Evolutionary conservation across 225 moss, liverwort and hornwort species (phyloP).

Genomic region (Anthoceros angustus): DNA sequence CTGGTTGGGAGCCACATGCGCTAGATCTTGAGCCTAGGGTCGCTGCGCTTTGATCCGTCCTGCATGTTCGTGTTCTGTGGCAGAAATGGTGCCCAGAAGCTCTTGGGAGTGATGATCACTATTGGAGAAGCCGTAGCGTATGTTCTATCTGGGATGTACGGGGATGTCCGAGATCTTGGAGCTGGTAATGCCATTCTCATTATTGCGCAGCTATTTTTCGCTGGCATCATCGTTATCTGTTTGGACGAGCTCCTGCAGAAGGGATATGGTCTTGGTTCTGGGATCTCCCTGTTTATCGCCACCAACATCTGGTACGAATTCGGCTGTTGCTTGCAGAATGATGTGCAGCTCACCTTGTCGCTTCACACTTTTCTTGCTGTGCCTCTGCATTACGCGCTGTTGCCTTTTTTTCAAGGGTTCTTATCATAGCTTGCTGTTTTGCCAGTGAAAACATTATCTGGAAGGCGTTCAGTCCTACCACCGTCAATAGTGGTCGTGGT

Average conservation of each 20-base stretch:
- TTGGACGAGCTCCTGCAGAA: slow-evolving; percentile 92
- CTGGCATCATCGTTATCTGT: slow-evolving; percentile 88
- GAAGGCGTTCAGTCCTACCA: slow-evolving; percentile 98
- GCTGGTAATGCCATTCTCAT: slow-evolving; percentile 92
- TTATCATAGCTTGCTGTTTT: neutral
- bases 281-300: slow-evolving; percentile 90
- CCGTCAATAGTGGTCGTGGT: slow-evolving; percentile 87
- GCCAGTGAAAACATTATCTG: slow-evolving; percentile 94
- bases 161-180: slow-evolving; percentile 71
- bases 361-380: neutral
- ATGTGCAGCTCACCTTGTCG: neutral
- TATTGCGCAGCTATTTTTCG: slow-evolving; percentile 87
- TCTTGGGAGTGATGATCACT: slow-evolving; percentile 80
- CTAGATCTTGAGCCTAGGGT: no score
- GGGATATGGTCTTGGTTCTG: slow-evolving; percentile 91
- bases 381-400: no score
- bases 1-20: no score
- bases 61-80: neutral
- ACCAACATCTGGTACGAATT: slow-evolving; percentile 73
- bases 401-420: neutral
- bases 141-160: slow-evolving; percentile 86
- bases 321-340: neutral
- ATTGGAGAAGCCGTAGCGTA: slow-evolving; percentile 88
- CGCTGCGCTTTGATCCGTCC: no score
- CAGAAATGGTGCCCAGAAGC: slow-evolving; percentile 93